Evolutionary conservation across 306 rosid species (phyloP).

Genomic region (Gastrolobium villosum): DNA sequence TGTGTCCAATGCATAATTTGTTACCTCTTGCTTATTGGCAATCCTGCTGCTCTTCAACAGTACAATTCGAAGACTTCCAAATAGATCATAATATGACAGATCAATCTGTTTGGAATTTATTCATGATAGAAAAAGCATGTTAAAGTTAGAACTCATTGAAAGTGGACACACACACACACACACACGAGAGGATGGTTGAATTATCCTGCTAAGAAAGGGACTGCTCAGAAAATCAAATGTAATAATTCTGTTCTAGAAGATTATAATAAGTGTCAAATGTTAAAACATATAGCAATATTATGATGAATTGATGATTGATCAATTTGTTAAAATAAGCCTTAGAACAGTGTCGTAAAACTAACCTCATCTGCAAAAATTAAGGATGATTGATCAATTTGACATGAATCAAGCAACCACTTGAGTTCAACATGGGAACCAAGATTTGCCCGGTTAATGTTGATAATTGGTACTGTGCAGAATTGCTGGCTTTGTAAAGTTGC

Average conservation of each 20-base stretch:
- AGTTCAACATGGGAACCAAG: constrained; percentile 75
- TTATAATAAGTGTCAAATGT: too few species aligned
- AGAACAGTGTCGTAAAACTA: constrained; percentile 36
- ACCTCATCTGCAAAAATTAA: constrained; percentile 87
- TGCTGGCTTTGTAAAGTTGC: constrained; percentile 60
- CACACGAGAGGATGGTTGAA: not conserved
- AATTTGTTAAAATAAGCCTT: too few species aligned
- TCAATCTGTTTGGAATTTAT: constrained; percentile 72
- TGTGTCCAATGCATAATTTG: constrained; percentile 25
- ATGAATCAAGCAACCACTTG: constrained; percentile 87
- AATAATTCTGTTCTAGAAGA: too few species aligned
- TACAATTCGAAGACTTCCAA: constrained; percentile 85
- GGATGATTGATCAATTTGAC: constrained; percentile 77
- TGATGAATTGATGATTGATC: too few species aligned
- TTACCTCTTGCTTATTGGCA: constrained; percentile 81
- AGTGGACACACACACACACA: not conserved
- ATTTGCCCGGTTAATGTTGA: constrained; percentile 76
- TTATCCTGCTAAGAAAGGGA: too few species aligned
- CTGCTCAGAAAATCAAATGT: too few species aligned
- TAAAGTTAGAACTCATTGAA: constrained; percentile 6
- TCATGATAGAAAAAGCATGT: constrained; percentile 12
- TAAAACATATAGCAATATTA: too few species aligned
- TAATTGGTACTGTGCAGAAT: constrained; percentile 77
- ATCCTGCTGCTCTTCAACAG: constrained; percentile 70
- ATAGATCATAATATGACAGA: constrained; percentile 81